Evolutionary conservation across 2,329 filamentous ascomycete genomes (phyloP), one percentile per base, ranked within the genome.

Genomic region (Neocucurbitaria cava): DNA sequence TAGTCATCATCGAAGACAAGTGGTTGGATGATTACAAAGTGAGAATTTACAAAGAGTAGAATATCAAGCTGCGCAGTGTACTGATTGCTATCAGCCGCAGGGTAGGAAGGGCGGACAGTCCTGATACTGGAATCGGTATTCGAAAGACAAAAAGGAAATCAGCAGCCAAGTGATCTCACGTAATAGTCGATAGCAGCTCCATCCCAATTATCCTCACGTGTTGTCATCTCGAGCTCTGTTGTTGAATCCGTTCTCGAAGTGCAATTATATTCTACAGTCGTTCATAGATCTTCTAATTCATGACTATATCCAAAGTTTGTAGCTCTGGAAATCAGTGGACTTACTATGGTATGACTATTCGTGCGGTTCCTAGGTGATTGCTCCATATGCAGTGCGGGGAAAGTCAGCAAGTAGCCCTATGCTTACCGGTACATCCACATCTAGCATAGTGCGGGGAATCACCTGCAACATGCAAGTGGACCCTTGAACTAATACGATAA

Each of bases 1-100:
- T 79, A 23, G 64, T 69, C n/a, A 78, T 78, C 26, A 79, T 79
- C 39, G 75, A 78, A 48, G 77, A 79, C 44, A 70, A 73, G 51
- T 79, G 77, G 77, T 57, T 65, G 15, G 73, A 76, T 47, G 70
- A 72, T 42, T 74, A 71, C 54, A 71, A 73, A 61, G 72, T 75
- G 20, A 65, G 72, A 44, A 57, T 74, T 3, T 73, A 73, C 48
- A 76, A 75, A 49, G 71, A 70, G 8, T 59, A 49, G 46, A 11
- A 31, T 11, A 11, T 15, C 28, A 31, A 31, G 9, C 10, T 11
- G 28, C 10, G 28, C 28, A 31, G 13, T 31, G 3, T 7, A 15
- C 28, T 31, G 28, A 31, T 31, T 31, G 3, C 13, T 7, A 11
- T 31, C 28, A 31, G 28, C 8, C 28, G 28, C 28, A 31, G 28